phyloP scores from a whole-genome alignment of 2,329 filamentous ascomycete species.

The Pezizomycotina sp. region DNA sequence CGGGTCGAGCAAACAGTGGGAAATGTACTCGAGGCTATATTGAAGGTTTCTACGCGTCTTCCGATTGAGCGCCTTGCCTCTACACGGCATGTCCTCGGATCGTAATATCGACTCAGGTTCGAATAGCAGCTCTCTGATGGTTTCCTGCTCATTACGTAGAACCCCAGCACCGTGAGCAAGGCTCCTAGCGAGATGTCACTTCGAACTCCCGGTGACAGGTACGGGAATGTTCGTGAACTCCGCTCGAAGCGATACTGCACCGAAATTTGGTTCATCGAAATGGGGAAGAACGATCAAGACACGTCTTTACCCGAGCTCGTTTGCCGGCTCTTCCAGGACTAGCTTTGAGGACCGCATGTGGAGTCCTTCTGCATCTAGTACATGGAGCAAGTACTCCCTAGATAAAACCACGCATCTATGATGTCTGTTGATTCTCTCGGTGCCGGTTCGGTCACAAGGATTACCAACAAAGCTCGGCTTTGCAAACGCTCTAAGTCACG shows the following conservation, averaged over 20 bases:
- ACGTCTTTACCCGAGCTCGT: constrained; percentile 57
- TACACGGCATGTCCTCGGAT: constrained; percentile 50
- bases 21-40: constrained; percentile 72
- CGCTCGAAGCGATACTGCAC: constrained; percentile 18
- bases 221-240: constrained; percentile 18
- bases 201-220: constrained; percentile 27
- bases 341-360: constrained; percentile 87
- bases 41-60: constrained; percentile 94
- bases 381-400: constrained; percentile 86
- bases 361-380: constrained; percentile 82
- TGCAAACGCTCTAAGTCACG: constrained; percentile 87
- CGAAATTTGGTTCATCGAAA: constrained; percentile 49
- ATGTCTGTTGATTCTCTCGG: constrained; percentile 73
- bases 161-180: constrained; percentile 81
- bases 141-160: constrained; percentile 54
- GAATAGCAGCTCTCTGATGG: constrained; percentile 47
- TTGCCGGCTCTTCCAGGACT: constrained; percentile 76
- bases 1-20: constrained; percentile 65
- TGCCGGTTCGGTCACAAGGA: constrained; percentile 57
- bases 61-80: constrained; percentile 65
- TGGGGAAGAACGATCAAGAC: constrained; percentile 70
- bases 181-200: constrained; percentile 54
- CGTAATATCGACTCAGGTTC: constrained; percentile 25
- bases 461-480: constrained; percentile 93
- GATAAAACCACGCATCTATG: constrained; percentile 77